Evolutionary conservation across 2,329 filamentous ascomycete species (phyloP).

Genomic region (Dactylellina haptotyla): DNA sequence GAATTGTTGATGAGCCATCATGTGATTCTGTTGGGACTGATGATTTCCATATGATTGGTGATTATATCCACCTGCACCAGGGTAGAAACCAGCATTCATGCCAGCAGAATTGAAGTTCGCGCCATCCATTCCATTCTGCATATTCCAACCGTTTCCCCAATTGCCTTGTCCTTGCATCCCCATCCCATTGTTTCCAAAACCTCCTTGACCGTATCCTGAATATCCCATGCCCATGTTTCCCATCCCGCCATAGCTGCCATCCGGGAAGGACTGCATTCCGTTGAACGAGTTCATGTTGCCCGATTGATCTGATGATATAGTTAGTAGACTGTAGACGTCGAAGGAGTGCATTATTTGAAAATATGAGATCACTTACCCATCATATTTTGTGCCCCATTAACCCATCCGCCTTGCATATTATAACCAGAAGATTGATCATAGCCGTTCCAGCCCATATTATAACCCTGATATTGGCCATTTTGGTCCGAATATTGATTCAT

Average conservation of each 20-base stretch:
- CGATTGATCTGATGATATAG: constrained; percentile 28
- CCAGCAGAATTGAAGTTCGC: constrained; percentile 54
- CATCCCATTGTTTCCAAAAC: constrained; percentile 52
- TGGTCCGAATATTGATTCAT: constrained; percentile 44
- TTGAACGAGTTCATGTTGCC: constrained; percentile 53
- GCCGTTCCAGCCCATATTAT: constrained; percentile 50
- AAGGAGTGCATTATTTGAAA: not conserved
- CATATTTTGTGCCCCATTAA: constrained; percentile 51
- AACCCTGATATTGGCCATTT: constrained; percentile 49
- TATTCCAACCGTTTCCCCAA: constrained; percentile 56
- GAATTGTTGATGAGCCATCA: constrained; percentile 55
- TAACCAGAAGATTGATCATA: constrained; percentile 56
- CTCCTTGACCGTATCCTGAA: constrained; percentile 52
- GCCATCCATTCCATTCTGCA: constrained; percentile 54
- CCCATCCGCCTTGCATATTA: constrained; percentile 56
- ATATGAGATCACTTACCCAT: constrained; percentile 54
- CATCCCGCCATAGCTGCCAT: constrained; percentile 55
- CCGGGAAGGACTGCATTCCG: constrained; percentile 53
- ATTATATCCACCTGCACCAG: constrained; percentile 59
- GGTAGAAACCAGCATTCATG: constrained; percentile 58
- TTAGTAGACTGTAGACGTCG: constrained; percentile 7
- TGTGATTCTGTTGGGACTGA: constrained; percentile 57
- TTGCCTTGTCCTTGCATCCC: constrained; percentile 53
- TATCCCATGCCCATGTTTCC: constrained; percentile 53
- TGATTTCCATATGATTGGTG: constrained; percentile 59